Evolutionary conservation across 75 land plant genomes (phyloP).

Genomic region (Isoetes taiwanensis): DNA sequence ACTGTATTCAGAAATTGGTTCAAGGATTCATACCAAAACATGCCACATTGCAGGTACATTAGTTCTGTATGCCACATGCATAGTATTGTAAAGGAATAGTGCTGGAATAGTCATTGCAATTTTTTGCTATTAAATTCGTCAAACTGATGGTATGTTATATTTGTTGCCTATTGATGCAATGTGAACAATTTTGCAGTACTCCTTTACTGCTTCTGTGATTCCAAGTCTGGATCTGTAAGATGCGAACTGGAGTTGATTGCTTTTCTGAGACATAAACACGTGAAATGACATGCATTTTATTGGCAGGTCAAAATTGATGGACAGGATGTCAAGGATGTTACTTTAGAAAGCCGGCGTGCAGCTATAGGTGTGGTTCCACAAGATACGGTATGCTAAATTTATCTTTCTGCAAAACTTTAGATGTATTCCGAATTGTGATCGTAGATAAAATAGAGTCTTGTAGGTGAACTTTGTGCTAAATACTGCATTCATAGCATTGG

Average conservation of each 20-base stretch:
- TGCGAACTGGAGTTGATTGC: no score
- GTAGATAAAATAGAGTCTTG: no score
- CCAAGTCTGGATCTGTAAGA: neutral
- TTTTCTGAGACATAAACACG: no score
- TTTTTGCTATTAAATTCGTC: no score
- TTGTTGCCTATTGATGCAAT: no score
- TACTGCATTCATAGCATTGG: no score
- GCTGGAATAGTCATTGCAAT: no score
- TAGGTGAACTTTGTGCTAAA: no score
- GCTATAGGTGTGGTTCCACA: neutral
- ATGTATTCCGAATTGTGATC: neutral
- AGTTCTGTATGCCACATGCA: no score
- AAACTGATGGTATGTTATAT: no score
- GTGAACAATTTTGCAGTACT: no score
- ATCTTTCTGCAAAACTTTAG: neutral
- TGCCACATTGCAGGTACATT: slow-evolving; percentile 4
- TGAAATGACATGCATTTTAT: neutral
- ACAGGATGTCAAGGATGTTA: slow-evolving; percentile 2
- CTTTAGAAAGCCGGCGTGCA: neutral
- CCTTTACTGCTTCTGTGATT: neutral
- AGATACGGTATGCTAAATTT: neutral
- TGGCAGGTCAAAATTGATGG: slow-evolving; percentile 4
- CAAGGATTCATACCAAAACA: neutral
- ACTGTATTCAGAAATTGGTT: slow-evolving; percentile 1
- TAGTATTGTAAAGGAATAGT: no score